Conservation (phyloP, 345 rosid genomes). For the Pelargonium nanum region DNA sequence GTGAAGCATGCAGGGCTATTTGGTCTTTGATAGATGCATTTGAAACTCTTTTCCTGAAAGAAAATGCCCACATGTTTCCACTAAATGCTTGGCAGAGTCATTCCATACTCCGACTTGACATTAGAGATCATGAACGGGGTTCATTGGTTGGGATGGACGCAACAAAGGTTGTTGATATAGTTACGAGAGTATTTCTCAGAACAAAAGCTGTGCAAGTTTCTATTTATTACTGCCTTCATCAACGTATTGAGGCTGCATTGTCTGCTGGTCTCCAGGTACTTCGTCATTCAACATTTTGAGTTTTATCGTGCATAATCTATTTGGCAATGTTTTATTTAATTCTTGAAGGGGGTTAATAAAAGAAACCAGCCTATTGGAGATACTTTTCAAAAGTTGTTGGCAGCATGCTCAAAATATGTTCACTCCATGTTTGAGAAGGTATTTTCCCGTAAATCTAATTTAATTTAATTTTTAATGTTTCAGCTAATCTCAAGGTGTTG, state of each 20-base stretch:
- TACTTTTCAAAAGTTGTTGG: neutral
- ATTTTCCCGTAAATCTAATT: too few species aligned
- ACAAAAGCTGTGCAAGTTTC: constrained; percentile 78
- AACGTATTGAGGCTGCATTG: constrained; percentile 54
- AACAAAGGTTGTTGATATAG: constrained; percentile 50
- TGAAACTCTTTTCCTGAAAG: constrained; percentile 43
- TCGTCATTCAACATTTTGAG: constrained; percentile 2
- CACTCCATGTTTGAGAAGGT: constrained; percentile 3
- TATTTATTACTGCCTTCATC: constrained; percentile 67
- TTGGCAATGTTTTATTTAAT: neutral
- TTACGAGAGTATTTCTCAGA: constrained; percentile 64
- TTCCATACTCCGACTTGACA: constrained; percentile 46
- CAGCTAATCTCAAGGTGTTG: constrained; percentile 92
- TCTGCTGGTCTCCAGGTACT: constrained; percentile 69
- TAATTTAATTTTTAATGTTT: constrained; percentile 20
- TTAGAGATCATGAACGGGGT: constrained; percentile 49
- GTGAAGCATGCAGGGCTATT: constrained; percentile 74
- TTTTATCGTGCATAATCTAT: constrained; percentile 1
- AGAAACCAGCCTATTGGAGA: neutral
- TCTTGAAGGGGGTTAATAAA: neutral
- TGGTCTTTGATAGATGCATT: constrained; percentile 64
- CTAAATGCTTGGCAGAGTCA: constrained; percentile 46
- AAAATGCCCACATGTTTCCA: constrained; percentile 46
- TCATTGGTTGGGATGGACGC: constrained; percentile 43
- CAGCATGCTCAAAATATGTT: neutral